Percentiles rank a stretch among this genome's conserved stretches.
Evolutionary conservation across 2,329 filamentous ascomycete species (phyloP).

Genomic region (Aspergillus awamori): DNA sequence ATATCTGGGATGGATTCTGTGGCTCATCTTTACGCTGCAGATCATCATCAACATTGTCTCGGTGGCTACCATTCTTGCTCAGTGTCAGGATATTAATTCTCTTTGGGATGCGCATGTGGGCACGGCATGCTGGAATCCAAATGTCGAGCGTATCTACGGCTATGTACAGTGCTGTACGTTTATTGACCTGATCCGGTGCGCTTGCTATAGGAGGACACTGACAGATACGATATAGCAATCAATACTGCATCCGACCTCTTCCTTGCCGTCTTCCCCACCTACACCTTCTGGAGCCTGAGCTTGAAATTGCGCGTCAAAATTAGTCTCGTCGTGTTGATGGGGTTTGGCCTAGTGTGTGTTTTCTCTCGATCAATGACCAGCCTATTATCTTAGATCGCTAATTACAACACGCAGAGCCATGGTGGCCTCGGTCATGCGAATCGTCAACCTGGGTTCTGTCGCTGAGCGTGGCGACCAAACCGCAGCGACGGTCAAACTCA

Average conservation of each 20-base stretch:
- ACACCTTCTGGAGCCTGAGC: slow-evolving; percentile 38
- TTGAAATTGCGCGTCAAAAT: slow-evolving; percentile 34
- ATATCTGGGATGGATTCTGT: neutral
- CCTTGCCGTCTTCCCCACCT: slow-evolving; percentile 31
- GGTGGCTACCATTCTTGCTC: slow-evolving; percentile 30
- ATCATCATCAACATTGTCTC: slow-evolving; percentile 27
- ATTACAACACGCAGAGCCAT: slow-evolving; percentile 24
- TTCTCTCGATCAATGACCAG: neutral
- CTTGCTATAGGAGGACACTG: slow-evolving; percentile 28
- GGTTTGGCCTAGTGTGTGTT: slow-evolving; percentile 37
- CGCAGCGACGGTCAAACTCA: slow-evolving; percentile 26
- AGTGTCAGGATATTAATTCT: slow-evolving; percentile 26
- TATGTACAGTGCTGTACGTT: slow-evolving; percentile 33
- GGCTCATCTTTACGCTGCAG: slow-evolving; percentile 18
- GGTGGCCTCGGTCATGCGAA: slow-evolving; percentile 31
- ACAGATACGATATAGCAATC: slow-evolving; percentile 17
- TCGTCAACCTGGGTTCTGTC: slow-evolving; percentile 20
- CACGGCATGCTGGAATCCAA: slow-evolving; percentile 25
- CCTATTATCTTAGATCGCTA: neutral
- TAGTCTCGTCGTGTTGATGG: slow-evolving; percentile 31
- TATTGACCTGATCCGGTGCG: slow-evolving; percentile 31
- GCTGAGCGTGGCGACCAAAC: slow-evolving; percentile 26
- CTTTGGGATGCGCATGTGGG: slow-evolving; percentile 26
- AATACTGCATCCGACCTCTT: slow-evolving; percentile 33
- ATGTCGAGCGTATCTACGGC: slow-evolving; percentile 30